A percentile compares a stretch with the other conserved stretches of the same genome.
Evolutionary conservation across 225 moss, liverwort and hornwort species (phyloP).

Genomic region (Straminergon stramineum): DNA sequence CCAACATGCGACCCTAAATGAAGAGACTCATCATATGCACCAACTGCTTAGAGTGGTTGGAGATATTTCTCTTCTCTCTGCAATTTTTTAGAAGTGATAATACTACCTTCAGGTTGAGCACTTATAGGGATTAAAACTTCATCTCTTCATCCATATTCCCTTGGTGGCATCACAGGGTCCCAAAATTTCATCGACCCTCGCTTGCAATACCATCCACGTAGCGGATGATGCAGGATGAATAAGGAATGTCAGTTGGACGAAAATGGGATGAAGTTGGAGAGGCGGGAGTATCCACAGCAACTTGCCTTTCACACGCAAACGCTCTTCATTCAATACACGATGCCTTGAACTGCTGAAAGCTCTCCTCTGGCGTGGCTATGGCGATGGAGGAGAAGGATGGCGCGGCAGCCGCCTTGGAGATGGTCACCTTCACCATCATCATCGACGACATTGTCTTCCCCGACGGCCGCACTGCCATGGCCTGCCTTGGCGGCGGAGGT

Average conservation of each 20-base stretch:
- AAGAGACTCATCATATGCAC: not conserved
- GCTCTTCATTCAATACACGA: not conserved
- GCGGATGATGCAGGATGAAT: not conserved
- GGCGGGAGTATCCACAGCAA: too few species aligned
- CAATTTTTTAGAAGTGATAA: not conserved
- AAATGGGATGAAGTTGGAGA: not conserved
- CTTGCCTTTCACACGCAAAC: not conserved
- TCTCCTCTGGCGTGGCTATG: not conserved
- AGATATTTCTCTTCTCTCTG: not conserved
- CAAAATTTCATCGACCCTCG: not conserved
- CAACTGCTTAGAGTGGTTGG: not conserved
- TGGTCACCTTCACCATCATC: constrained; percentile 88
- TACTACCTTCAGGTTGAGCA: too few species aligned
- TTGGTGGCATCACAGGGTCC: too few species aligned
- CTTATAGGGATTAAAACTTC: not conserved
- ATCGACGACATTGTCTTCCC: constrained; percentile 92
- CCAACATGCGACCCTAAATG: fast-evolving
- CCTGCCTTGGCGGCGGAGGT: constrained; percentile 95
- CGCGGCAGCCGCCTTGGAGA: constrained; percentile 27
- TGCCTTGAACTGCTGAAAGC: not conserved
- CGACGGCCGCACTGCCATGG: constrained; percentile 83
- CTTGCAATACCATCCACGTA: not conserved
- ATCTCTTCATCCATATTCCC: not conserved
- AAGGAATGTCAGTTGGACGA: not conserved
- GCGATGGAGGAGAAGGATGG: constrained; percentile 10